Base-by-base conservation (phyloP, 2,329 filamentous ascomycete species). In the Dissoconium aciculare region DNA sequence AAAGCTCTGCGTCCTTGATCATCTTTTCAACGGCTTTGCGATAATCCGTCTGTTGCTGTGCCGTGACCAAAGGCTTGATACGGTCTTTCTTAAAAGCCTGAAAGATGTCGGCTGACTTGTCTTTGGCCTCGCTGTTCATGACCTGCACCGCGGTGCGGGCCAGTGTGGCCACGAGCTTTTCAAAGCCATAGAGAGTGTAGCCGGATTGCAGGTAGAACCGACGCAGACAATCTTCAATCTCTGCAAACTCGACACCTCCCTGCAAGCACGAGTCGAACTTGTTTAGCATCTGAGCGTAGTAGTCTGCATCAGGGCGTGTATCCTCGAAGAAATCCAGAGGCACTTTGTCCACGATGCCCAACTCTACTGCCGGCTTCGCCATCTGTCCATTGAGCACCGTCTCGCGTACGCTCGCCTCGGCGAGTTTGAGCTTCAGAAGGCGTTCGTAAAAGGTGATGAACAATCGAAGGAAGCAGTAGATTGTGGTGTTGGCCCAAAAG, bases 401-500 rank as follows among this genome's bases (percentile, higher is more conserved):
- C 43, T 74, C 69, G 28, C 71, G 65, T 6, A 91, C 85, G 26
- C 75, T 70, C 3, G 69, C 66, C 45, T 80, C 78, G 49, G 77
- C 77, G 35, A 76, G 66, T 60, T 95, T 95, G 54, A 95, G 73
- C 37, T 79, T 78, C 39, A 78, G 65, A 10, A 98, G 66, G 24
- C 89, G 75, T 47, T 75, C 72, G 57, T 93, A 95, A 4, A 98
- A 63, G n/a, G 78, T 79, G 50, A 93, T 74, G 53, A 98, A 89
- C 38, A 93, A 76, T 44, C 78, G 81, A 62, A 98, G 79, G 65
- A 98, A 95, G 56, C 89, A 85, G 52, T 84, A 93, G 36, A 98
- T 77, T 3, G 78, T 82, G 46, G 83, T 71, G 54, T 94, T 95
- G 53, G 77, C 78, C 60, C 91, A 98, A 52, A 95, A 73, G 51